These are phyloP conservation scores for Gaertneriomyces sp. DNA, from an alignment of 192 early-diverging fungal species.

Conservation along the genomic window DNA sequence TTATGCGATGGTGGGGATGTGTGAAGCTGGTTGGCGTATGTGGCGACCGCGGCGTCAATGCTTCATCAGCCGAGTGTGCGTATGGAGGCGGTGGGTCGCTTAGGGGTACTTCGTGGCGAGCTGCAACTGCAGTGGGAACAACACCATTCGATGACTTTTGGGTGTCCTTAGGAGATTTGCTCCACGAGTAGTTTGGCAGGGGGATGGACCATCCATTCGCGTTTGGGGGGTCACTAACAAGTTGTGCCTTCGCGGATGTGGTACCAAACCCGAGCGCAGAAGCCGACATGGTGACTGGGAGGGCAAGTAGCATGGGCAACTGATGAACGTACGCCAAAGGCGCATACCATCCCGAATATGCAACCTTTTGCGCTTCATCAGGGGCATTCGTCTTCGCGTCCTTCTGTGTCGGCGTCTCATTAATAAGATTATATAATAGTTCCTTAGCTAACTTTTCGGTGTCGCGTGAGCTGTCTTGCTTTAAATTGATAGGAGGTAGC, in stretches of 20 bases:
- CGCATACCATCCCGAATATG: slow-evolving; percentile 10
- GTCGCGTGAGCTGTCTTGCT: not conserved
- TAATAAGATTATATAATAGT: slow-evolving; percentile 14
- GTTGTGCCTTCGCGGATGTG: too few relatives aligned
- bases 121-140: too few relatives aligned
- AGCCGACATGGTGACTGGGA: slow-evolving; percentile 12
- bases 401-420: not conserved
- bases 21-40: not conserved
- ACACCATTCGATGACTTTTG: too few relatives aligned
- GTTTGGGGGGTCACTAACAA: too few relatives aligned
- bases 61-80: not conserved
- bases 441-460: not conserved
- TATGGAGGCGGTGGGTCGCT: not conserved
- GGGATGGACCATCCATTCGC: too few relatives aligned
- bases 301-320: slow-evolving; percentile 14
- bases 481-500: not conserved
- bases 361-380: not conserved
- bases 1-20: not conserved
- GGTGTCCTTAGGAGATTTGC: too few relatives aligned
- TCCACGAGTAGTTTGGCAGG: too few relatives aligned
- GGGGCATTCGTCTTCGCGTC: not conserved
- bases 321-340: slow-evolving; percentile 6
- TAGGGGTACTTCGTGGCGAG: too few relatives aligned
- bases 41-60: not conserved
- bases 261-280: not conserved